These are phyloP conservation scores for Isatis lusitanica DNA, from an alignment of 441 rosid species.

Conservation along the genomic window DNA sequence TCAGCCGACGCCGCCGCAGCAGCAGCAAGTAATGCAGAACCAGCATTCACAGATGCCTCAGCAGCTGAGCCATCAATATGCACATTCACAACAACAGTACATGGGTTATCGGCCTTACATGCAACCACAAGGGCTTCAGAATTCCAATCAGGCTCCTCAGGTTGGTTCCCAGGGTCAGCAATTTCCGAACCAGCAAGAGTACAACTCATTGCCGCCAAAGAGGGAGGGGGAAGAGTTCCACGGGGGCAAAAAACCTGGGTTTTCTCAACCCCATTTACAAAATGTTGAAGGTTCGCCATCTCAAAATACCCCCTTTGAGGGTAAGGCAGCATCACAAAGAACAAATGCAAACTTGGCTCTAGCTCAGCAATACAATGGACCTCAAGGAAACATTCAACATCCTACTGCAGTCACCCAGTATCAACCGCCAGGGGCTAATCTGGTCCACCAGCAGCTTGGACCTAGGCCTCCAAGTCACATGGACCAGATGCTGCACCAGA, in stretches of 20 bases:
- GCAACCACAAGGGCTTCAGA: conserved; percentile 50
- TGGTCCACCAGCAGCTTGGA: conserved; percentile 58
- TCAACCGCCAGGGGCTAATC: conserved; percentile 58
- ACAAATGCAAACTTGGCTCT: conserved; percentile 49
- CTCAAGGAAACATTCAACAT: conserved; percentile 52
- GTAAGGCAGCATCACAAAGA: conserved; percentile 46
- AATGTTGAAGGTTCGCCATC: conserved; percentile 53
- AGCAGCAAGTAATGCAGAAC: conserved; percentile 33
- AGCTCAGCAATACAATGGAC: conserved; percentile 57
- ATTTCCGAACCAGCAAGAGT: conserved; percentile 55
- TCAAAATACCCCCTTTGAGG: conserved; percentile 51
- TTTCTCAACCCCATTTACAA: conserved; percentile 65
- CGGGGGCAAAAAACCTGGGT: conserved; percentile 52
- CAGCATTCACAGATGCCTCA: conserved; percentile 43
- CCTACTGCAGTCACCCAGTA: conserved; percentile 44
- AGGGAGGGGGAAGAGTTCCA: conserved; percentile 64
- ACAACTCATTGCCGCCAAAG: conserved; percentile 43
- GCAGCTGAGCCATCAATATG: conserved; percentile 56
- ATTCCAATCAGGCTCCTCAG: conserved; percentile 53
- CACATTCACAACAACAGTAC: conserved; percentile 55
- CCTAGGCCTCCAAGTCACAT: conserved; percentile 60
- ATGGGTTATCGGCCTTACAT: conserved; percentile 55
- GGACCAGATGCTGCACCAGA: conserved; percentile 56
- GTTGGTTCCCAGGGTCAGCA: conserved; percentile 51
- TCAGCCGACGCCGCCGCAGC: conserved; percentile 42